Evolutionary conservation across 305 asterid genomes (phyloP), one percentile per base, ranked within the genome.

Genomic region (Nicotiana rustica): DNA sequence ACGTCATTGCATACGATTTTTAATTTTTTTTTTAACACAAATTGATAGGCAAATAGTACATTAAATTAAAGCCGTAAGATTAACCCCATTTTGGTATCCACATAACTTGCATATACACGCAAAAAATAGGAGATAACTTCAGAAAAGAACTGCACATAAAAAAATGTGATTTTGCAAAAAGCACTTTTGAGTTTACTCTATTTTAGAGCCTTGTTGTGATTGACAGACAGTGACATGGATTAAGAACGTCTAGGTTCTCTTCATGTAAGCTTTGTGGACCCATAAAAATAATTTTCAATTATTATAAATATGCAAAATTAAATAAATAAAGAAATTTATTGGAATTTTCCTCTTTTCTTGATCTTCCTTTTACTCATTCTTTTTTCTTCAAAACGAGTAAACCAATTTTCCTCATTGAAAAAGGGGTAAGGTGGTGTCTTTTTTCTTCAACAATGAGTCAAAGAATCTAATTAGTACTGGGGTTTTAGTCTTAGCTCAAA

Each of bases 161-260:
- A 25, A 47, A 73, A 71, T 18, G 61, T 12, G 41, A 21, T 21
- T 73, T 47, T 73, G 47, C 80, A 60, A 52, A 75, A 75, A 75
- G 65, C 29, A 52, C 65, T 52, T 52, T 75, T 52, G 44, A 52
- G 64, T 25, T 75, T 2, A 25, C 0, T 3, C 47, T 75, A 75
- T 75, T 75, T 75, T 75, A 73, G 21, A 25, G 79, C 65, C 65
- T 75, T 0, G 61, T 75, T 15, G 80, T 49, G 64, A 75, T 73
- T 10, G 52, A 19, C 44, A 65, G 79, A 41, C 31, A 47, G 21
- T 59, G 75, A 82, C 85, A 79, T 82, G 76, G 67, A 35, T 4
- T 60, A 13, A 56, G 21, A 49, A 17, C 35, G 84, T 83, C 86
- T 60, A 83, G 86, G 84, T 85, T 80, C 88, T 67, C 82, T 68